A percentile compares a stretch with the other conserved stretches of the same genome.
These are phyloP conservation scores for Arbutus unedo DNA, from an alignment of 148 eudicot genomes.

Conservation along the genomic window DNA sequence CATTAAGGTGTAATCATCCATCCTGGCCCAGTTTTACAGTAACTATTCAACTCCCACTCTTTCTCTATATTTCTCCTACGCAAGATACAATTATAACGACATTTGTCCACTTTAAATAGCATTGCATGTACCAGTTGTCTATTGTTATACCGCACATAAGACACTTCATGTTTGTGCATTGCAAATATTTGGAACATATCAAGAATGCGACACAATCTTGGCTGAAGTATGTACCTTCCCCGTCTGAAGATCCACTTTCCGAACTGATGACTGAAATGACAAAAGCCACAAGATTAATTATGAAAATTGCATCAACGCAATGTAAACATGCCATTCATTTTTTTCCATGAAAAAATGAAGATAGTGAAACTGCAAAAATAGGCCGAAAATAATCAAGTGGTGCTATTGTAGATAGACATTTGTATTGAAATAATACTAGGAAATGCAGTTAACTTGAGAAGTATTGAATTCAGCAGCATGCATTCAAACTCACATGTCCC, in stretches of 20 bases:
- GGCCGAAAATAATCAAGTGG: neutral
- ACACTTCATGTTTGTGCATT: no score
- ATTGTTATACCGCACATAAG: neutral
- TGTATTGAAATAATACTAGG: neutral
- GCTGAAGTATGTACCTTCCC: conserved; percentile 62
- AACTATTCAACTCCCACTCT: neutral
- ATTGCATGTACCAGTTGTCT: neutral
- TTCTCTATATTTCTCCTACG: neutral
- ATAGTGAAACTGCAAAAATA: neutral
- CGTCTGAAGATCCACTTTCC: conserved; percentile 69
- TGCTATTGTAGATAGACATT: neutral
- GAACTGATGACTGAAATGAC: conserved; percentile 82
- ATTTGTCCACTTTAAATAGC: neutral
- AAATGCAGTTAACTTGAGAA: neutral
- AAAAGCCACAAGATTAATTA: neutral
- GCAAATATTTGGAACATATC: neutral
- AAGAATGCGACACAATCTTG: neutral
- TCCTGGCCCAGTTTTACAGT: no score
- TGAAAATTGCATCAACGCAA: neutral
- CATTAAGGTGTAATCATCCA: no score
- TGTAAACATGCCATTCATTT: neutral
- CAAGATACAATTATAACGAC: neutral
- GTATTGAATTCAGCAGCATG: neutral
- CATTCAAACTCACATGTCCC: conserved; percentile 44
- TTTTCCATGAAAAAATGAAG: neutral